Percentiles rank a stretch among this genome's conserved stretches.
phyloP scores from a whole-genome alignment of 768 basidiomycete species.

The Lactarius psammicola region DNA sequence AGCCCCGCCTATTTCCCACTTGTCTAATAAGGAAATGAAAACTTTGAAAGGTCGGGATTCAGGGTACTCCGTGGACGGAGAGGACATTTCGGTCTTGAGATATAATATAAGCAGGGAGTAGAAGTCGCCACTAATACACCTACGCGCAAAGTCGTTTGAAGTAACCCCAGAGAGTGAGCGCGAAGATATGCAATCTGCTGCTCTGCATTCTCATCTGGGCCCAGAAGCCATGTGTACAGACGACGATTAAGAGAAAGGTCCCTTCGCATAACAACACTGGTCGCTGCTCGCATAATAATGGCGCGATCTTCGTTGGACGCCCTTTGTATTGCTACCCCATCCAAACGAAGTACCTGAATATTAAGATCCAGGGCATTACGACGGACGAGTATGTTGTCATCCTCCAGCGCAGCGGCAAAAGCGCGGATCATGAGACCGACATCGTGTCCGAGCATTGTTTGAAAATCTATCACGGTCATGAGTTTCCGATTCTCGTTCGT shows the following conservation, averaged over 20 bases:
- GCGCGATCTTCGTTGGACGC: conserved; percentile 70
- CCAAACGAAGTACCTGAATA: conserved; percentile 68
- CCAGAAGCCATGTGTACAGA: conserved; percentile 90
- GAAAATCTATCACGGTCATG: conserved; percentile 48
- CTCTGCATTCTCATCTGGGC: conserved; percentile 75
- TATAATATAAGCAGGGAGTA: neutral
- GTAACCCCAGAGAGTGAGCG: conserved; percentile 66
- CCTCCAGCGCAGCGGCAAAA: conserved; percentile 87
- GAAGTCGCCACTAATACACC: conserved; percentile 14
- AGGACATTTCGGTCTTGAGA: conserved; percentile 70
- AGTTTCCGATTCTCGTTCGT: neutral
- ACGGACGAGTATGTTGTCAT: conserved; percentile 89
- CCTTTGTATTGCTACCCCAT: conserved; percentile 66
- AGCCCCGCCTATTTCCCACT: conserved; percentile 90
- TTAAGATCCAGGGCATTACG: conserved; percentile 84
- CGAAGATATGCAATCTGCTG: conserved; percentile 70
- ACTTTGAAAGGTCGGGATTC: conserved; percentile 92
- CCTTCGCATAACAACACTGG: conserved; percentile 84
- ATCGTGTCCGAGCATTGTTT: conserved; percentile 74
- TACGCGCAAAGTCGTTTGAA: conserved; percentile 70
- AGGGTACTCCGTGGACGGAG: conserved; percentile 67
- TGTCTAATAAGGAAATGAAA: conserved; percentile 91
- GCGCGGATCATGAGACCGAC: conserved; percentile 94
- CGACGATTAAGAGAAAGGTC: conserved; percentile 92
- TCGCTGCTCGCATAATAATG: conserved; percentile 84